Percentiles rank a stretch among this genome's conserved stretches.
Conservation (phyloP, 345 rosid species). For the Ailanthus altissimus region DNA sequence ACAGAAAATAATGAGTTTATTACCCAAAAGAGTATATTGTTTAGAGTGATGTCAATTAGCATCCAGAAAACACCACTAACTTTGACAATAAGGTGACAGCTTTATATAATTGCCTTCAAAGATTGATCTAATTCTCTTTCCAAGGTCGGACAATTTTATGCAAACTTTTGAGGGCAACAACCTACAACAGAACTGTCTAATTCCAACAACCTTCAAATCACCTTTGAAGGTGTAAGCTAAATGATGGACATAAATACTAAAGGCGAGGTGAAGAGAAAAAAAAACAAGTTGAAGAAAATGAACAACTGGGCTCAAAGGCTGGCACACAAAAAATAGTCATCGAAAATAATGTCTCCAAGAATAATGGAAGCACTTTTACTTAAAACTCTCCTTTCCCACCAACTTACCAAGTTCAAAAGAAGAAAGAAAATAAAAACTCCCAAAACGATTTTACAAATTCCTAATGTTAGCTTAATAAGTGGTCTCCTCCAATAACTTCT, state of each 20-base stretch:
- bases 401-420: not conserved
- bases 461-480: not conserved
- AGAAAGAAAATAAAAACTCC: not conserved
- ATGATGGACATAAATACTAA: not conserved
- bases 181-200: slow-evolving; percentile 1
- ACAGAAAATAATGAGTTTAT: not conserved
- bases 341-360: not conserved
- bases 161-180: not conserved
- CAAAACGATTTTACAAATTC: not conserved
- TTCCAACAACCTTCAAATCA: not conserved
- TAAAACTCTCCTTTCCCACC: not conserved
- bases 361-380: not conserved
- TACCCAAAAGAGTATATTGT: not conserved
- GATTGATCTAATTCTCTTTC: not conserved
- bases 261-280: not conserved
- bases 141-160: not conserved
- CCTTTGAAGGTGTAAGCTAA: not conserved
- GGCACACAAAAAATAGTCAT: not conserved
- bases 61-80: not conserved
- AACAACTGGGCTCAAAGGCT: not conserved
- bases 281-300: not conserved
- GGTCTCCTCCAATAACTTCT: not conserved
- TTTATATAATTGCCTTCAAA: not conserved
- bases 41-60: not conserved
- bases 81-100: not conserved